Base-by-base conservation (phyloP, 1,139 yeast genomes). In the Yamadazyma jaroonii region DNA sequence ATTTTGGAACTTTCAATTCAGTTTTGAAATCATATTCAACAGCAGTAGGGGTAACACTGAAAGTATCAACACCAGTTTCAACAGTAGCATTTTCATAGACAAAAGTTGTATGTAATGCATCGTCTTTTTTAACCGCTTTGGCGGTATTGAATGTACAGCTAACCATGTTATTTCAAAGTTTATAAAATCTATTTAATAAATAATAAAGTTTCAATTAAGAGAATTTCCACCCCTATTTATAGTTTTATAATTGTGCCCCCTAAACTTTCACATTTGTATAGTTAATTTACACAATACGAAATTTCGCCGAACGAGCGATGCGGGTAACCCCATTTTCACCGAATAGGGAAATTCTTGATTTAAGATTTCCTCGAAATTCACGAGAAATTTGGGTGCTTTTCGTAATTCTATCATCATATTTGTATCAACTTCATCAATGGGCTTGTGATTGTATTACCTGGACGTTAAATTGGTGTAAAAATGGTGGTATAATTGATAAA, bases 11-110 rank as follows among this genome's bases (percentile, higher is more conserved):
- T 47, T 74, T 76, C 59, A 87, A 73, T 54, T 88, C 94, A 37
- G 87, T 82, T 64, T 87, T 86, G 74, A 90, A 90, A 57, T 88
- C 84, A 59, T 88, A 87, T 48, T 87, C 85, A 47, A 74, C 74
- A 41, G 75, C 61, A 43, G 84, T 77, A 14, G 95, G 95, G 17
- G 83, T 79, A 39, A 89, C 95, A 38, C 67, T 64, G 54, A 77
- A 75, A 46, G 70, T 63, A 35, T 88, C 94, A 24, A 71, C 71
- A 70, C 57, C 52, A 72, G 84, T 44, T 57, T 61, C 52, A 46
- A 65, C 45, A 62, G 47, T 25, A 44, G 67, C 38, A 64, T 62
- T 42, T 60, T 61, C 53, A 50, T 57, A 46, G 50, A 83, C 75
- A 71, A 84, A 89, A 53, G 77, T 77, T 42, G 96, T 79, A 57